A percentile compares a stretch with the other conserved stretches of the same genome.
Evolutionary conservation across 2,329 filamentous ascomycete species (phyloP).

Genomic region (Tolypocladium ovalisporum): DNA sequence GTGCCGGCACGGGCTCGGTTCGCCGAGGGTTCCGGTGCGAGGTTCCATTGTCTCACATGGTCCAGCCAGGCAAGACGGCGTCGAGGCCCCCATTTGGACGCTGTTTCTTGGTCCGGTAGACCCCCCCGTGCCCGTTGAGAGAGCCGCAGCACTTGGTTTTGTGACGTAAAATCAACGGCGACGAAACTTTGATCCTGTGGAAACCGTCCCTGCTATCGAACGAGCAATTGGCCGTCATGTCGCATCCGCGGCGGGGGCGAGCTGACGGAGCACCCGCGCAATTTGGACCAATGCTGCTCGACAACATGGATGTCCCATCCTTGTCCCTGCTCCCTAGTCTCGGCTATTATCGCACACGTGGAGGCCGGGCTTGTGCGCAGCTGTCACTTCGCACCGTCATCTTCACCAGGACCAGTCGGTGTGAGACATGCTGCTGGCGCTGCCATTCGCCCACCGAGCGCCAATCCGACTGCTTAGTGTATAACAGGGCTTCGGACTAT

Average conservation of each 20-base stretch:
- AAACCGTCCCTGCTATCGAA: background rate
- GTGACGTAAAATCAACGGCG: background rate
- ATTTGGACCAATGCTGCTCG: background rate
- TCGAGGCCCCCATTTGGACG: background rate
- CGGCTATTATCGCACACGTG: background rate
- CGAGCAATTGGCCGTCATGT: background rate
- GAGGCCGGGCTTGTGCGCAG: background rate
- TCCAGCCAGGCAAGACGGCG: background rate
- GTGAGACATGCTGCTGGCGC: background rate
- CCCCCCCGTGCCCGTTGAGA: background rate
- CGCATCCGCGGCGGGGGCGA: background rate
- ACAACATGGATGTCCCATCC: background rate
- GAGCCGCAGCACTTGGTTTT: background rate
- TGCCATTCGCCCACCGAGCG: background rate
- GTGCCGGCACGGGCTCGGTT: background rate
- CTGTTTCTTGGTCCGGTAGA: no score
- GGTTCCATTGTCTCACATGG: background rate
- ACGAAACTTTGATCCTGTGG: background rate
- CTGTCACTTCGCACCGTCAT: no score
- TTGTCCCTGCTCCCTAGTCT: background rate
- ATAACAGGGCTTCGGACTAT: background rate
- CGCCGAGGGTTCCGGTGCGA: background rate
- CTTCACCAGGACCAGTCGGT: no score
- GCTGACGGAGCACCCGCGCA: background rate
- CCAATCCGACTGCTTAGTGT: no score